phyloP scores from a whole-genome alignment of 139 green algal genomes.

The Coelastrella sp. region DNA sequence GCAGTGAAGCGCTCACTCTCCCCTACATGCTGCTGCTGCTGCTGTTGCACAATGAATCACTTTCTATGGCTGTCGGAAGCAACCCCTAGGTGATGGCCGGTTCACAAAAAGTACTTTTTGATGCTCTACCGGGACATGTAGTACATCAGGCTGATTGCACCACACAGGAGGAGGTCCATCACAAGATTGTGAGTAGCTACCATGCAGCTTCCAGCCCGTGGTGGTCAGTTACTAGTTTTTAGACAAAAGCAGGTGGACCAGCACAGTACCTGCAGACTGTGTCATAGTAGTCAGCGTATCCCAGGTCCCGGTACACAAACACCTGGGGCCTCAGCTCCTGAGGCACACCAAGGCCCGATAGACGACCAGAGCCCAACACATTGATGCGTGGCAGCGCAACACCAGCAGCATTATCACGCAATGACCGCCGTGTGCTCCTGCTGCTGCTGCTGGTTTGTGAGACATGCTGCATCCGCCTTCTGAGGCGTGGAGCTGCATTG shows the following conservation, averaged over 20 bases:
- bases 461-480: background rate
- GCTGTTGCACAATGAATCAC: background rate
- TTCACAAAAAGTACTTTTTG: no score
- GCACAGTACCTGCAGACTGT: conserved; percentile 43
- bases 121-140: no score
- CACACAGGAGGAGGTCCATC: no score
- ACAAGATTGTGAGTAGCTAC: no score
- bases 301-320: conserved; percentile 31
- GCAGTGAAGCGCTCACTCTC: background rate
- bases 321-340: conserved; percentile 12
- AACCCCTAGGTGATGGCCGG: no score
- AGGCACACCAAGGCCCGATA: conserved; percentile 5
- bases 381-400: conserved; percentile 40
- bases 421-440: background rate
- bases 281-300: conserved; percentile 48
- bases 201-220: no score
- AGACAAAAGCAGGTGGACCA: no score
- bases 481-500: no score
- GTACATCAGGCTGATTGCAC: no score
- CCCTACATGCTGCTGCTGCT: no score
- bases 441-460: background rate
- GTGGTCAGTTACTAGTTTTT: no score
- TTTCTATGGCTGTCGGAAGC: background rate
- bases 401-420: background rate
- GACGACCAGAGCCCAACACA: conserved; percentile 29